Evolutionary conservation across 176 grass and related monocot genomes (phyloP), one percentile per base, ranked within the genome.

Genomic region (Triticum monococcum): DNA sequence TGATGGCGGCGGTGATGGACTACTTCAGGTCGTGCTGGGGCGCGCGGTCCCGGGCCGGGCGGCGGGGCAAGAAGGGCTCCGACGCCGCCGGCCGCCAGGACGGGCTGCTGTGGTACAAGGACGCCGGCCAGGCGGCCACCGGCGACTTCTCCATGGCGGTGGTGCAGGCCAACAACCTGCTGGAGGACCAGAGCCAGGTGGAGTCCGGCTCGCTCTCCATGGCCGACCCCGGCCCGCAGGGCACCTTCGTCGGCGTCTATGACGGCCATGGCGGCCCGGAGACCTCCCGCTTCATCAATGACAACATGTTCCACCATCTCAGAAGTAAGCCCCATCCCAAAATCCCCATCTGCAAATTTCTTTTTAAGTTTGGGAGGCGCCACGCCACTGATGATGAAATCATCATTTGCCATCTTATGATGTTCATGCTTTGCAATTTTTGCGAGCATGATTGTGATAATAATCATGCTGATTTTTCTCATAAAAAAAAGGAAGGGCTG

Each of bases 141-240:
- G 88, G 95, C n/a, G 95, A 97, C 31, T 97, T 92, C 92, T 97
- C 92, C 77, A 97, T 97, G 95, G 92, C 95, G 4, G 92, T 97
- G 66, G 95, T 97, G 77, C 95, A 94, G 92, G 95, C 95, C 77
- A 94, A 97, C 72, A 92, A 88, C 81, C 88, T 94, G 75, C 92
- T 97, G 12, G 95, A 97, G 87, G 95, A 97, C 76, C 90, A 89
- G 75, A 94, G 95, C 75, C 95, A 94, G 78, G 88, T 97, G 68
- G 95, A 97, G 87, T 92, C 95, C 24, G 90, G 92, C 33, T 28
- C 78, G 35, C 88, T 97, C 82, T 92, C 86, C 84, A 71, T 85
- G 24, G 75, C 43, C 17, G 90, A 97, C n/a, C 77, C 81, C 6
- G 79, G 90, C 8, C 90, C 88, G 2, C 89, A 85, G 54, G 92